Base-by-base conservation (phyloP, 306 rosid species). In the Sicyos edulis region DNA sequence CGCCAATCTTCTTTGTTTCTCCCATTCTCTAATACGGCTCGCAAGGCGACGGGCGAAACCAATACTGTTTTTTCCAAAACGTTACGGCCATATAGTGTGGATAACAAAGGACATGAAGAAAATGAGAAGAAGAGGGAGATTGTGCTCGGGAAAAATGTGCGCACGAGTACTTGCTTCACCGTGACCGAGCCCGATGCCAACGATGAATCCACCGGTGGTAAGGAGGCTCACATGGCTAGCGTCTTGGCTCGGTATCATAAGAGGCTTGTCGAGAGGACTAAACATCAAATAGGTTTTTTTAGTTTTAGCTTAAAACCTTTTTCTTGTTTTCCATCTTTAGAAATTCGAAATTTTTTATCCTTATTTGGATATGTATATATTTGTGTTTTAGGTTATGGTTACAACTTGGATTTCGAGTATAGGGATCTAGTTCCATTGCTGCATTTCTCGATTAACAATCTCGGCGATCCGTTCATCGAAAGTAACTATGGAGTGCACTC, bases 401-500 rank as follows among this genome's bases (percentile, higher is more conserved):
- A 88, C 63, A 89, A 92, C 86, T 79, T 92, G 87, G 97, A 92
- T 80, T 92, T 92, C 16, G 97, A 92, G 75, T 92, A 92, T 65
- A 96, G 96, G 11, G 96, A 92, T 4, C 78, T 92, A 69, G 70
- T 75, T 3, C 96, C 85, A 82, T 77, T 95, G 64, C 95, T 91
- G 77, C 99, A 95, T 82, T 95, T 95, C 73, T 95, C 97, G 10
- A 95, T 95, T 74, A 95, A 83, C 84, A 95, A 95, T 80, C 90
- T 95, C 8, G 99, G 99, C 0, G 99, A 95, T 86, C 99, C 97
- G 50, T 95, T 95, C 76, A 91, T 95, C 49, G 99, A 92, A 81
- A 92, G 96, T 82, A 92, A 92, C 54, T 92, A 92, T 26, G 97
- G 96, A 21, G 97, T 92, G 74, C 97, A 92, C 82, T 89, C 97